Evolutionary conservation across 169 alveolate species (phyloP).

Genomic region (Plasmodium cynomolgi): DNA sequence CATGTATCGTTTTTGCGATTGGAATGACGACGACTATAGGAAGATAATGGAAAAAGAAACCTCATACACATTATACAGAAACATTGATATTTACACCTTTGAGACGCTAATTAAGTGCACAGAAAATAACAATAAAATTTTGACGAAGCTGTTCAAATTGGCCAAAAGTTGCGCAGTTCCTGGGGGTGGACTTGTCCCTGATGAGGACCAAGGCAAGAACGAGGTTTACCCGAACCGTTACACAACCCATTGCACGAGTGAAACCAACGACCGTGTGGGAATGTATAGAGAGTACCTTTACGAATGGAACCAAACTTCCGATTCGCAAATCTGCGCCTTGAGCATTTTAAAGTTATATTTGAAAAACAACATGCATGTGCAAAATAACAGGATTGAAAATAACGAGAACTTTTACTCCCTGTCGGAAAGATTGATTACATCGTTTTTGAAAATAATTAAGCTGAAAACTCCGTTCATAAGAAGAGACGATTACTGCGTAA

Average conservation of each 20-base stretch:
- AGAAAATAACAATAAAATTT: conserved; percentile 69
- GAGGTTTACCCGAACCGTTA: not conserved
- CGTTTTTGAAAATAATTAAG: conserved; percentile 71
- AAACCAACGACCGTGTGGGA: not conserved
- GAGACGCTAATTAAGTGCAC: conserved; percentile 52
- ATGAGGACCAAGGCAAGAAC: not conserved
- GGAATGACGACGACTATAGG: conserved; percentile 58
- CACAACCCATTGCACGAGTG: not conserved
- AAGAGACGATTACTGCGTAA: conserved; percentile 26
- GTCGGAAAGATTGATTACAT: conserved; percentile 56
- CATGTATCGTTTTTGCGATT: conserved; percentile 65
- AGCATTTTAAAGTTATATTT: conserved; percentile 71
- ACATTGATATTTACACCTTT: conserved; percentile 59
- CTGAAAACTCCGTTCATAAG: conserved; percentile 56
- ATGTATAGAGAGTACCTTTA: conserved; percentile 53
- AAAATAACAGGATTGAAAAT: conserved; percentile 55
- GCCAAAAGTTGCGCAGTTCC: conserved; percentile 2
- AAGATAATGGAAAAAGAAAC: conserved; percentile 42
- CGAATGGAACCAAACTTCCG: conserved; percentile 73
- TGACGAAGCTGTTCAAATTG: conserved; percentile 13
- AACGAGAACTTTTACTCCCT: conserved; percentile 55
- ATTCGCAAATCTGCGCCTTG: conserved; percentile 64
- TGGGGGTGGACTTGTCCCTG: not conserved
- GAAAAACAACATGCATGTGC: conserved; percentile 8
- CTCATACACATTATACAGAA: conserved; percentile 21